Conservation (phyloP, 805 yeast genomes). For the Saccharomycopsis olivae region DNA sequence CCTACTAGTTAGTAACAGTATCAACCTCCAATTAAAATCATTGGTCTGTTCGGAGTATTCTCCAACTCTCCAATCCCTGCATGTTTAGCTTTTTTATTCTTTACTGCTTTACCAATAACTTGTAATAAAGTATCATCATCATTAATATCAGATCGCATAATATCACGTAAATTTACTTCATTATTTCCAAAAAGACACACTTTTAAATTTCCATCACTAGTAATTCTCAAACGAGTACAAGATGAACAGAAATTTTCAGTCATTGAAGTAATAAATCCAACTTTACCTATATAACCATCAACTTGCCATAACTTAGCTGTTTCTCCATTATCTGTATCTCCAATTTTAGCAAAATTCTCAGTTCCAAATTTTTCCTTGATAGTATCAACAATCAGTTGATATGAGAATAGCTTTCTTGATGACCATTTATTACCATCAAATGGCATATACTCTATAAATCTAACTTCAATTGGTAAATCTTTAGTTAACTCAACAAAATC, state of each 20-base stretch:
- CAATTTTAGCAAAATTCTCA: slow-evolving; percentile 18
- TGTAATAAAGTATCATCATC: too few species aligned
- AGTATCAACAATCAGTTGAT: slow-evolving; percentile 31
- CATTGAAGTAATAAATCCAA: slow-evolving; percentile 49
- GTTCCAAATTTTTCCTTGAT: slow-evolving; percentile 26
- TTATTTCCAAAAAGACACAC: slow-evolving; percentile 47
- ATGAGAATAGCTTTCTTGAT: slow-evolving; percentile 33
- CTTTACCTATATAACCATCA: slow-evolving; percentile 32
- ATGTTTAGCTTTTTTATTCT: too few species aligned
- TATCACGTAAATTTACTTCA: too few species aligned
- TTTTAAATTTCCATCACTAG: slow-evolving; percentile 44
- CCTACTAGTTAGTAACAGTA: too few species aligned
- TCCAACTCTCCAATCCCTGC: too few species aligned
- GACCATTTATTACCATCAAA: slow-evolving; percentile 48
- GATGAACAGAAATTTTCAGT: slow-evolving; percentile 41
- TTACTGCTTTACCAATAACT: too few species aligned
- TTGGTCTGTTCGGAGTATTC: too few species aligned
- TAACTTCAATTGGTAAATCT: too few species aligned
- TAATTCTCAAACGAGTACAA: slow-evolving; percentile 41
- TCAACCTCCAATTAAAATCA: too few species aligned
- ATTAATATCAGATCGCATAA: too few species aligned
- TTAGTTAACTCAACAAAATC: too few species aligned
- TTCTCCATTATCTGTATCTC: slow-evolving; percentile 30
- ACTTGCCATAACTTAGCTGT: slow-evolving; percentile 38
- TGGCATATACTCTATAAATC: too few species aligned